Percentiles rank a stretch among this genome's conserved stretches.
phyloP scores from a whole-genome alignment of 768 basidiomycete genomes.

The Pisolithus sp. region DNA sequence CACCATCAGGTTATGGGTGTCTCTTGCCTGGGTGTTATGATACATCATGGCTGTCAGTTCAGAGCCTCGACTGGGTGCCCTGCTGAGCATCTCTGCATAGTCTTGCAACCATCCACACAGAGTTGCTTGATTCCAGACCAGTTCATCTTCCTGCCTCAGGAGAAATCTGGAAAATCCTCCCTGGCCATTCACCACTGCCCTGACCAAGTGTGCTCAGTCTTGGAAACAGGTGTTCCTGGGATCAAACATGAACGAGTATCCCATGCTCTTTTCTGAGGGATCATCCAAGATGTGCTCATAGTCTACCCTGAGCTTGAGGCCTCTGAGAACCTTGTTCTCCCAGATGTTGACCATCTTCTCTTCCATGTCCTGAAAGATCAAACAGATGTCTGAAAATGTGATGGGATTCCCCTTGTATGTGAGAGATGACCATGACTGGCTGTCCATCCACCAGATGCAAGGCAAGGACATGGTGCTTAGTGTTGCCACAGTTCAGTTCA shows the following conservation, averaged over 20 bases:
- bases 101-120: not conserved
- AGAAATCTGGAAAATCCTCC: not conserved
- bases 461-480: not conserved
- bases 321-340: not conserved
- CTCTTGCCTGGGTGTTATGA: not conserved
- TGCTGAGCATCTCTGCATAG: not conserved
- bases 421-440: not conserved
- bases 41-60: not conserved
- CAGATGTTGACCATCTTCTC: not conserved
- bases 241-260: conserved; percentile 1
- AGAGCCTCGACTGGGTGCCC: not conserved
- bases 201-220: not conserved
- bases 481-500: too few relatives aligned
- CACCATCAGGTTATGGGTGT: not conserved
- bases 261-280: not conserved
- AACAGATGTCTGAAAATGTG: not conserved
- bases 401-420: not conserved
- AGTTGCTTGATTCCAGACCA: not conserved
- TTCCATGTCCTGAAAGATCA: not conserved
- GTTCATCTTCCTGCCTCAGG: not conserved
- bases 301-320: not conserved
- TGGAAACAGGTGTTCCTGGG: not conserved
- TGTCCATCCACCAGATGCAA: conserved; percentile 4
- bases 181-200: not conserved
- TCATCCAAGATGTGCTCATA: not conserved